Percentiles rank a stretch among this genome's conserved stretches.
phyloP scores from a whole-genome alignment of 805 yeast species.

The Limtongozyma cylindracea region DNA sequence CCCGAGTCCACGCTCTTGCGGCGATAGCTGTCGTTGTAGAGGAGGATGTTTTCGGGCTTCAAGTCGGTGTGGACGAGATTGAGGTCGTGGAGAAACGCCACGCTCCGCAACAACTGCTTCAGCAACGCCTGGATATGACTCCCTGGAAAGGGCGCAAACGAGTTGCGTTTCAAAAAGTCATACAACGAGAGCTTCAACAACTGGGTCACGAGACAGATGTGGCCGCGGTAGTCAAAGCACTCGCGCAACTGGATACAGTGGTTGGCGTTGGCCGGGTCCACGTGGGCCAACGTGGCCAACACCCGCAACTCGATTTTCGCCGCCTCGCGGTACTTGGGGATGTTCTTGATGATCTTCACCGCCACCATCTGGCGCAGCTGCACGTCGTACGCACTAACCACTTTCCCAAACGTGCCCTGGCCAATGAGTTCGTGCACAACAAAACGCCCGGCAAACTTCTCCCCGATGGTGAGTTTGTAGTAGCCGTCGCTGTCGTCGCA shows the following conservation, averaged over 20 bases:
- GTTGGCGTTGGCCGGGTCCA: slow-evolving; percentile 40
- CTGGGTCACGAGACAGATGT: slow-evolving; percentile 85
- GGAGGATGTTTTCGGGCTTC: slow-evolving; percentile 82
- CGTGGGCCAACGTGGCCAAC: slow-evolving; percentile 41
- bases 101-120: slow-evolving; percentile 62
- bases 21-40: slow-evolving; percentile 24
- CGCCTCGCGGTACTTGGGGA: slow-evolving; percentile 88
- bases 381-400: slow-evolving; percentile 58
- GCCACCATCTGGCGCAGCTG: slow-evolving; percentile 44
- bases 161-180: slow-evolving; percentile 72
- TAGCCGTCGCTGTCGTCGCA: slow-evolving; percentile 58
- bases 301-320: slow-evolving; percentile 81
- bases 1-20: slow-evolving; percentile 11
- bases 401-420: slow-evolving; percentile 87
- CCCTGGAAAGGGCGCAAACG: slow-evolving; percentile 80
- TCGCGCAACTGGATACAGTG: slow-evolving; percentile 74
- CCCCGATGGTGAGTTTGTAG: slow-evolving; percentile 32
- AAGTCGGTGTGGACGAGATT: slow-evolving; percentile 86
- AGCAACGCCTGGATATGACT: slow-evolving; percentile 78
- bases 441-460: slow-evolving; percentile 52
- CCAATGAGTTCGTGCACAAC: slow-evolving; percentile 46
- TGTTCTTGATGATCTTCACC: slow-evolving; percentile 74
- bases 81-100: slow-evolving; percentile 73
- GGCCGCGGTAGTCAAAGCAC: slow-evolving; percentile 81
- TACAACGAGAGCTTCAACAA: slow-evolving; percentile 63